Evolutionary conservation across 139 green algal species (phyloP).

Genomic region (Chlamydomonas sphaeroides): DNA sequence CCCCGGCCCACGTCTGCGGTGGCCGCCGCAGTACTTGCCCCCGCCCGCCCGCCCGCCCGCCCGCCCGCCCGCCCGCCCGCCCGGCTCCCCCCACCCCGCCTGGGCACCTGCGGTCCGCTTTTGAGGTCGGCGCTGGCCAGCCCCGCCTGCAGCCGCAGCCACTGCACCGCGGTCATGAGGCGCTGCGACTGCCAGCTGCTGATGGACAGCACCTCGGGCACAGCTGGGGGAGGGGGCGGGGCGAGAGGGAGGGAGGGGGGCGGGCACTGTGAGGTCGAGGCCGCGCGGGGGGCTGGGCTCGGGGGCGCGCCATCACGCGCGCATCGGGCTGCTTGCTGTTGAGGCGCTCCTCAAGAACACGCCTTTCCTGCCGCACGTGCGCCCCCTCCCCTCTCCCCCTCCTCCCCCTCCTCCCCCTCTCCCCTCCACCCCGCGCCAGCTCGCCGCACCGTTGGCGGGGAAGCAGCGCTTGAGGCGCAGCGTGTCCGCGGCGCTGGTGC

Average conservation of each 20-base stretch:
- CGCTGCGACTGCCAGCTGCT: constrained; percentile 26
- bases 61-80: neutral
- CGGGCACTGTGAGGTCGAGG: neutral
- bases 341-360: neutral
- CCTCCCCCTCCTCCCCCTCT: neutral
- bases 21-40: no score
- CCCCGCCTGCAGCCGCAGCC: constrained; percentile 35
- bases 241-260: neutral
- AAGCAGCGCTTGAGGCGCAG: constrained; percentile 27
- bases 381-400: no score
- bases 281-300: no score
- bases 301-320: no score
- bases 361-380: no score
- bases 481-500: no score
- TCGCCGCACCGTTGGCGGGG: constrained; percentile 22
- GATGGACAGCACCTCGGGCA: constrained; percentile 38
- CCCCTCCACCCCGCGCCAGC: neutral
- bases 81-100: neutral
- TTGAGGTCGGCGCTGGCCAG: constrained; percentile 10
- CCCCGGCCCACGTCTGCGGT: no score
- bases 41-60: no score
- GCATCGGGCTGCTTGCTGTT: no score
- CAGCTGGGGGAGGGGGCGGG: neutral
- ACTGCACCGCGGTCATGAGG: constrained; percentile 40
- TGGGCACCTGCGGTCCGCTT: neutral